phyloP scores from a whole-genome alignment of 768 basidiomycete species.

The Amanita polypyramis region DNA sequence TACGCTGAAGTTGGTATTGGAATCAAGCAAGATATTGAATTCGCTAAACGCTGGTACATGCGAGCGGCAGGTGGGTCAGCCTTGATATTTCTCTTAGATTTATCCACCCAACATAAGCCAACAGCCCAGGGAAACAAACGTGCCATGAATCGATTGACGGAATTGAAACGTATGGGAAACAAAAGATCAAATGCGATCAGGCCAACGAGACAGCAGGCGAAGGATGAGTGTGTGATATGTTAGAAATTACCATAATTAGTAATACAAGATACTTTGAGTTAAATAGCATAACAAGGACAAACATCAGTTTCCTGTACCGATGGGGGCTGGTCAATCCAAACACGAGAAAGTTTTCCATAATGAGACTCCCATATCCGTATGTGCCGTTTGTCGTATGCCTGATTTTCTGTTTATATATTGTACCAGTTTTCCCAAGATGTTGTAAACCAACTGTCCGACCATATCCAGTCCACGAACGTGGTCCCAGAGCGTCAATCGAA shows the following conservation, averaged over 20 bases:
- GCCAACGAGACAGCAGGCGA: conserved; percentile 88
- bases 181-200: conserved; percentile 69
- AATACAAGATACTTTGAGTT: too few species aligned
- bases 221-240: conserved; percentile 86
- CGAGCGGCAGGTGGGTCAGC: conserved; percentile 79
- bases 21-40: conserved; percentile 89
- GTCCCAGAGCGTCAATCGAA: conserved; percentile 61
- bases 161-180: conserved; percentile 85
- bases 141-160: conserved; percentile 91
- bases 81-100: not conserved
- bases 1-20: conserved; percentile 98
- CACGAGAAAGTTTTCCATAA: conserved; percentile 46
- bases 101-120: not conserved
- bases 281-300: not conserved
- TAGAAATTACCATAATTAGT: conserved; percentile 16
- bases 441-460: conserved; percentile 68
- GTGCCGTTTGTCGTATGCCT: conserved; percentile 7
- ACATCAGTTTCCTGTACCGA: conserved; percentile 14
- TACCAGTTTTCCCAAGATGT: conserved; percentile 75
- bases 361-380: conserved; percentile 44
- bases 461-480: conserved; percentile 44
- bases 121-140: conserved; percentile 96
- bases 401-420: not conserved
- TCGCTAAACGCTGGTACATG: conserved; percentile 99
- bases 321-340: conserved; percentile 69